Evolutionary conservation across 2,329 filamentous ascomycete species (phyloP), one percentile per base, ranked within the genome.

Genomic region (Trichoderma endophyticum): DNA sequence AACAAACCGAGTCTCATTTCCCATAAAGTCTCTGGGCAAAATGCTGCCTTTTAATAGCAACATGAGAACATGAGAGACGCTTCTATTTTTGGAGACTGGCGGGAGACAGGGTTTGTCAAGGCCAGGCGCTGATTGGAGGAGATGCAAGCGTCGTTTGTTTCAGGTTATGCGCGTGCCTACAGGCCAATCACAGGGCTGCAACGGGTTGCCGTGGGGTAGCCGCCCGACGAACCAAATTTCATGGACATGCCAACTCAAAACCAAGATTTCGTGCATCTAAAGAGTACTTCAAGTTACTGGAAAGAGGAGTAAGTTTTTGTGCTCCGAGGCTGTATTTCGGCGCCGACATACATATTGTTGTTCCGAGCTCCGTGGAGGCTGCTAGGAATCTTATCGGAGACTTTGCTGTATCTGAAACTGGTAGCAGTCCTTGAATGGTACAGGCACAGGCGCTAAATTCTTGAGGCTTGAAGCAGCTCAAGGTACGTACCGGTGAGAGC

Each of bases 71-170:
- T 24, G 18, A 62, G 32, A 36, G 43, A 28, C 21, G 28, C 34
- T 51, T 71, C 73, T 76, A 76, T 76, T 76, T 76, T 76, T 75
- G 72, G 73, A 56, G 18, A 6, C 51, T 28, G 48, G 63, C 66
- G 51, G 56, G 56, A 63, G 57, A 18, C 34, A 56, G 63, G 68
- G 59, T 54, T 21, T 51, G 34, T 56, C 54, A 24, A 59, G 9
- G 15, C 64, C 15, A 30, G 32, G 15, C 39, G 39, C 43, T 75
- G 73, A 76, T 75, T 76, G 73, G 75, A 14, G 34, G n/a, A 21
- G 32, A 12, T 26, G 18, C 26, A 48, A 57, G 63, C 56, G 51
- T 73, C 70, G 65, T 59, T 63, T 73, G 75, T 76, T 76, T 76
- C 75, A 76, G 75, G 74, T 75, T 69, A 76, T 76, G 74, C 72